These are phyloP conservation scores for Trichoderma citrinoviride DNA, from an alignment of 2,329 filamentous ascomycete genomes.

Conservation along the genomic window DNA sequence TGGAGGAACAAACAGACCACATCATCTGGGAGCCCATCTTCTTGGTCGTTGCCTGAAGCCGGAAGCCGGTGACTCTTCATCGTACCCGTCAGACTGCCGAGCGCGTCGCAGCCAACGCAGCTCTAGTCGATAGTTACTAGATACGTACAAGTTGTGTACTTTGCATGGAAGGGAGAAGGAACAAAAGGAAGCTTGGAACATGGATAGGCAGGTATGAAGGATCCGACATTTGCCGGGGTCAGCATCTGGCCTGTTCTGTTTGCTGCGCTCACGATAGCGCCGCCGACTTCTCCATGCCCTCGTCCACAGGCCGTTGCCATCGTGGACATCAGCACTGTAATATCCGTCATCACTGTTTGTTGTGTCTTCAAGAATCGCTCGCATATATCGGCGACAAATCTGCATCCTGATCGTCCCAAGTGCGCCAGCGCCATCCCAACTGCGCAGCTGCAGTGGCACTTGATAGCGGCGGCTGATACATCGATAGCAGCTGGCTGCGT, in stretches of 20 bases:
- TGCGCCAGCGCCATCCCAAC: neutral
- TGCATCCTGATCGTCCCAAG: neutral
- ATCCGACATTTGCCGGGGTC: slow-evolving; percentile 7
- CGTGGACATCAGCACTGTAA: no score
- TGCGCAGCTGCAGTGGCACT: neutral
- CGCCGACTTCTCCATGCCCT: neutral
- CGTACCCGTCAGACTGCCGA: no score
- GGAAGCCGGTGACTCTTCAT: no score
- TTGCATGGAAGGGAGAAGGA: neutral
- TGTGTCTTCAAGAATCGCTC: neutral
- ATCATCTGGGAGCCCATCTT: no score
- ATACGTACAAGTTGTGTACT: no score
- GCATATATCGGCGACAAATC: neutral
- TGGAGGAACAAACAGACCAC: no score
- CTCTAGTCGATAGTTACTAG: no score
- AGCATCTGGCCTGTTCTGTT: neutral
- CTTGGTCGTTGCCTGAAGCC: no score
- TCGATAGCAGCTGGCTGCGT: neutral
- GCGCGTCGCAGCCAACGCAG: no score
- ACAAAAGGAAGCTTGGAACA: neutral
- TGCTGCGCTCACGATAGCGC: no score
- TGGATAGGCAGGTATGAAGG: neutral
- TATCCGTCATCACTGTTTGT: no score
- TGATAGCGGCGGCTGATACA: neutral
- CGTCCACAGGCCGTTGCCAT: neutral